Base-by-base conservation (phyloP, 2,329 filamentous ascomycete species). In the Lasiodiplodia theobromae region DNA sequence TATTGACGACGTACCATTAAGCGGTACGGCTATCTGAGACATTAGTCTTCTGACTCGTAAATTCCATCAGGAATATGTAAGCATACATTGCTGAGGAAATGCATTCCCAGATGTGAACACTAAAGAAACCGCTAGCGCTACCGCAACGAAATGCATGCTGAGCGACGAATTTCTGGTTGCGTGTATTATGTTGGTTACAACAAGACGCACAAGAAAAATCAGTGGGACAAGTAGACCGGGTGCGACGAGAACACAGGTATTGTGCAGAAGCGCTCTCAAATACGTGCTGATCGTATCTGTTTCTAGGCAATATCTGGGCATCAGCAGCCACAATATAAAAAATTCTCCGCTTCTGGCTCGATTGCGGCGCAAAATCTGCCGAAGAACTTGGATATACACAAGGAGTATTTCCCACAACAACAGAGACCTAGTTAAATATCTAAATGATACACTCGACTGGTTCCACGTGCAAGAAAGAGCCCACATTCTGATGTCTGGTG, bases 301-400 rank as follows among this genome's bases (percentile, higher is more conserved):
- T 52, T 52, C 49, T 52, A 4, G 49, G 49, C 49, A 52, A 52
- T 52, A 52, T 23, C 49, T 52, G 49, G 49, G 49, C 49, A 23
- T 52, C 49, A 52, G 49, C 49, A 52, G 49, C 49, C 49, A 52
- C 49, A 52, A 52, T 52, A 52, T 52, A 52, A 52, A 10, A 25
- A 52, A 52, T 52, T 52, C 49, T 23, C n/a, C 4, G 49, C 23
- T 52, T 52, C 23, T 52, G 4, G 49, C 49, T 52, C 49, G 49
- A 52, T 52, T 52, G 11, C 49, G 23, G 49, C n/a, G 49, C 8
- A 21, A 11, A 11, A n/a, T 52, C 49, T 52, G 49, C 49, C 49
- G 49, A 52, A 52, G n/a, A 52, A 23, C n/a, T 52, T 52, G 6
- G 21, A 52, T 52, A 52, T 12, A 21, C 11, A 21, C n/a, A 52